Evolutionary conservation across 495 filamentous ascomycete species (phyloP), one percentile per base, ranked within the genome.

Genomic region (Bathelium albidoporum): DNA sequence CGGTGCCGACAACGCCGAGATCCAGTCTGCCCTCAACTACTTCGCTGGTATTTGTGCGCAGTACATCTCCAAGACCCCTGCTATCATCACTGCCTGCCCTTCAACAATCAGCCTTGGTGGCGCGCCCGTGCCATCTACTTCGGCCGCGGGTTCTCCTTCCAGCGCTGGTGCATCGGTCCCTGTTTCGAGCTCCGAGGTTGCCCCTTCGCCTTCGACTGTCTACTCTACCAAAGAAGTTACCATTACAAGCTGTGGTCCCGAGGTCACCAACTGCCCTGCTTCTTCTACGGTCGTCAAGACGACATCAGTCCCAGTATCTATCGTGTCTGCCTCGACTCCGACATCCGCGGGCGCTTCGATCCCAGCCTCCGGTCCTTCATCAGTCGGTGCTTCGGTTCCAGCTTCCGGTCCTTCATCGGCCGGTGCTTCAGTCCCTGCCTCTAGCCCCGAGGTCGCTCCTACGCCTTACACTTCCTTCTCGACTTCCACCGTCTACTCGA

Each of bases 41-140:
- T 88, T 97, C 80, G 85, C 89, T 69, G 94, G 93, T 73, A 88
- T 97, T 76, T 97, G 93, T 78, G 90, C 89, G 39, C 74, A 81
- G 34, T 87, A 85, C 73, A 81, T 91, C 22, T 77, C 81, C 45
- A 63, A 79, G 65, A 96, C 96, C 83, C 94, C 94, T 1, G 92
- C 82, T 60, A 89, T 97, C 71, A 82, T 90, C 70, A 94, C 89
- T 63, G 84, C 77, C 44, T 80, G 87, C 61, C 86, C 87, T 1
- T 73, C 78, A 5, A 84, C 77, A 26, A 81, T 88, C 72, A 84
- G 83, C n/a, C 74, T 87, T 28, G 73, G 71, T 41, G 80, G 82
- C 2, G 77, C 76, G 18, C 65, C 72, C 12, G 58, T 52, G 39
- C 64, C 72, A 32, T 41, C 69, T 29, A n/a, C 64, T 2, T 22